Evolutionary conservation across 2,329 filamentous ascomycete genomes (phyloP), one percentile per base, ranked within the genome.

Genomic region (Xylogone sp.): DNA sequence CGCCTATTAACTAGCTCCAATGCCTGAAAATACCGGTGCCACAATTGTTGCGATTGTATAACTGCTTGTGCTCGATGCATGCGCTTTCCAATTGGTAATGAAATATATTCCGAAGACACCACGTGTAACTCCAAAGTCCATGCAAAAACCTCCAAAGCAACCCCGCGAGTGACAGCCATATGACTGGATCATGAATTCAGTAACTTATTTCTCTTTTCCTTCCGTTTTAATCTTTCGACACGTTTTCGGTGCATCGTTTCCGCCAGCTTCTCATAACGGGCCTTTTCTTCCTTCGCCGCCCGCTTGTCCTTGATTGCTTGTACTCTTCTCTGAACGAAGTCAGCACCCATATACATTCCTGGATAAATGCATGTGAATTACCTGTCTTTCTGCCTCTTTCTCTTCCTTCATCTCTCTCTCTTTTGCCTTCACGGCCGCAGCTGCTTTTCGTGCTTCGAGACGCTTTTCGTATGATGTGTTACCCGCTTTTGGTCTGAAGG

Each of bases 231-330:
- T 62, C 94, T 83, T 73, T 99, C 94, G 12, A 97, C 87, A 55
- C 92, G 81, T 79, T 96, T 97, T 72, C 83, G 84, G 75, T 97
- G 93, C 94, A 99, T 97, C 76, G 94, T 97, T 74, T 91, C 90
- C 19, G 91, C 93, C 83, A 99, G 83, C 76, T 92, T 90, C 70
- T 91, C 90, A 68, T 93, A 97, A 60, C 93, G 79, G 65, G 92
- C 90, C 71, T 88, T 91, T 76, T 97, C 94, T 63, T 90, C 92
- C 79, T 97, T 97, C 48, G 86, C 88, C 19, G 84, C 87, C 60
- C 90, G 82, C 71, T 87, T 92, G 58, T 96, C 90, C 65, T 88
- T 92, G 66, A 97, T 88, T 10, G 80, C 80, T 65, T 92, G 81
- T 50, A 94, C 83, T 60, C 85, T 84, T 66, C 81, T 79, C 89